These are phyloP conservation scores for Ogataea siamensis DNA, from an alignment of 805 yeast species.

Conservation along the genomic window DNA sequence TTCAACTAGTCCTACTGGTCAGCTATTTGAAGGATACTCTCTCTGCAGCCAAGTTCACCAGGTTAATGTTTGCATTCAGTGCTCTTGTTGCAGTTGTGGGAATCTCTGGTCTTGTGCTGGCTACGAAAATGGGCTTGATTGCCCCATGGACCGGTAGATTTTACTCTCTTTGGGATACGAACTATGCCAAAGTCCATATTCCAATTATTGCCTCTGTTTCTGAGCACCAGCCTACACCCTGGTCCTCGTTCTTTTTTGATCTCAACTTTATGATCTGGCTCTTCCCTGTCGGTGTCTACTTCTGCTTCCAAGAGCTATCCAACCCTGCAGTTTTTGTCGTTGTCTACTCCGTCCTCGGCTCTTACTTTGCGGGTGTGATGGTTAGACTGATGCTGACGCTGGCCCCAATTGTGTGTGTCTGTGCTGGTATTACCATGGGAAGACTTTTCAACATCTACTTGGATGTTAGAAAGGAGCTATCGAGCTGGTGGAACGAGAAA, in stretches of 20 bases:
- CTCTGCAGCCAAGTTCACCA: constrained; percentile 68
- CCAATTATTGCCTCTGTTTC: constrained; percentile 98
- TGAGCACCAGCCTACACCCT: constrained; percentile 99
- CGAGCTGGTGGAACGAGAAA: constrained; percentile 10
- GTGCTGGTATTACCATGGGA: constrained; percentile 86
- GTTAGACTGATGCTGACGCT: constrained; percentile 94
- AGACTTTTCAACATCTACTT: constrained; percentile 79
- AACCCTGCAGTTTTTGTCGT: constrained; percentile 93
- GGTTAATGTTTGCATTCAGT: constrained; percentile 61
- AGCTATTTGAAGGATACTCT: constrained; percentile 74
- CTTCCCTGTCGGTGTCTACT: constrained; percentile 95
- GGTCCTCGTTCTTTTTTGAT: constrained; percentile 98
- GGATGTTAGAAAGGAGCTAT: constrained; percentile 44
- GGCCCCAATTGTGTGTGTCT: constrained; percentile 93
- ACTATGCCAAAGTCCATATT: constrained; percentile 94
- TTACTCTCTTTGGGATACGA: constrained; percentile 97
- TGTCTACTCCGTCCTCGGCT: constrained; percentile 87
- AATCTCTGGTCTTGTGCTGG: constrained; percentile 63
- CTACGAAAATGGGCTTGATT: constrained; percentile 88
- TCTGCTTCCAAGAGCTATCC: constrained; percentile 82
- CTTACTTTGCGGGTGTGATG: constrained; percentile 99
- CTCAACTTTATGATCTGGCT: constrained; percentile 92
- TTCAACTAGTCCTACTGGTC: constrained; percentile 87
- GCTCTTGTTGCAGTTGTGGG: constrained; percentile 59
- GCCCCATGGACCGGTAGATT: constrained; percentile 99